Evolutionary conservation across 2,329 filamentous ascomycete species (phyloP).

Genomic region (Verticillium isaacii): DNA sequence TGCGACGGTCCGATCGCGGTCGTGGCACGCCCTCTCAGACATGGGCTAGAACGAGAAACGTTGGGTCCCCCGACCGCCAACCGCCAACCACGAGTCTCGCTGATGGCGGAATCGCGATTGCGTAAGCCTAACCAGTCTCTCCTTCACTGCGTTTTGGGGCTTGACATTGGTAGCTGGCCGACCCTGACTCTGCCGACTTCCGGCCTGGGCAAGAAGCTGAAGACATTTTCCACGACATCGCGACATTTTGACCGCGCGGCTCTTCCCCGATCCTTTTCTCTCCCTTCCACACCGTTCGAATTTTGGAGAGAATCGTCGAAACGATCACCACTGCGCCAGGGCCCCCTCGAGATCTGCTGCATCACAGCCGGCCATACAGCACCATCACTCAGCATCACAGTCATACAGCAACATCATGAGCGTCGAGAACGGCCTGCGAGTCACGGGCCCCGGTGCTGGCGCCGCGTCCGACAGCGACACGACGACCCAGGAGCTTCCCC

Average conservation of each 20-base stretch:
- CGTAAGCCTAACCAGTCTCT: not conserved
- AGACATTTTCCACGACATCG: not conserved
- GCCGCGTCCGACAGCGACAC: constrained; percentile 6
- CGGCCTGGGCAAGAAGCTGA: not conserved
- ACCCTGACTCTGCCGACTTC: not conserved
- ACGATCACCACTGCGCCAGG: not conserved
- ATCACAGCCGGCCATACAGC: not conserved
- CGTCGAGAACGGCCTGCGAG: constrained; percentile 5
- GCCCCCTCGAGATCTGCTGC: not conserved
- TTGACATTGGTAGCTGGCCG: too few species aligned
- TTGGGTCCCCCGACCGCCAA: not conserved
- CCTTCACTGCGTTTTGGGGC: not conserved
- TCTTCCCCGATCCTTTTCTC: not conserved
- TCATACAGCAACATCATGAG: constrained; percentile 2
- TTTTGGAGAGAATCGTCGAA: not conserved
- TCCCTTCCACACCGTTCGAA: not conserved
- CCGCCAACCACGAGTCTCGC: not conserved
- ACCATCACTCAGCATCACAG: not conserved
- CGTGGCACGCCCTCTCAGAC: not conserved
- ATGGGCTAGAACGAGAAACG: not conserved
- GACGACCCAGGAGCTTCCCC: not conserved
- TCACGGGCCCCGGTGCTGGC: constrained; percentile 2
- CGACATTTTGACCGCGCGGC: not conserved
- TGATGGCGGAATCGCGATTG: not conserved
- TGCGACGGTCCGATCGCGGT: not conserved